These are phyloP conservation scores for Aspergillus tamarii DNA, from an alignment of 2,329 filamentous ascomycete genomes.

Conservation along the genomic window DNA sequence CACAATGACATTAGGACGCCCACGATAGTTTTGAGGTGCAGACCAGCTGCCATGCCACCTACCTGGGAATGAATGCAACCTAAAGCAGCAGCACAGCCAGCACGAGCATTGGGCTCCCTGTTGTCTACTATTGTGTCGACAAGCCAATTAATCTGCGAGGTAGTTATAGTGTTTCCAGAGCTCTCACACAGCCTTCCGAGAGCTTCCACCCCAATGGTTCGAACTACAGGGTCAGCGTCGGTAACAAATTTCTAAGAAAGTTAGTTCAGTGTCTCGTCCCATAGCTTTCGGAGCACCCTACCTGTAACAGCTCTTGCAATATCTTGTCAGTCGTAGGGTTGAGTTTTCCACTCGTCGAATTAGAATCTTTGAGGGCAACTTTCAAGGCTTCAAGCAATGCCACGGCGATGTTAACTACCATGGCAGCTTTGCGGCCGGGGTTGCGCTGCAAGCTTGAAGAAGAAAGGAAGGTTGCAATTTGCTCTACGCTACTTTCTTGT, in stretches of 20 bases:
- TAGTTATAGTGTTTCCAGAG: conserved; percentile 87
- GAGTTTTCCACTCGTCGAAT: conserved; percentile 72
- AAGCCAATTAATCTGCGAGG: conserved; percentile 84
- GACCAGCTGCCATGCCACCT: conserved; percentile 94
- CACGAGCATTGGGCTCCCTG: conserved; percentile 87
- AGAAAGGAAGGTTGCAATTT: conserved; percentile 86
- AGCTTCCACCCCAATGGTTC: conserved; percentile 81
- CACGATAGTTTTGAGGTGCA: conserved; percentile 96
- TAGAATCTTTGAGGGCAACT: conserved; percentile 80
- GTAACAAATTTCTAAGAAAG: conserved; percentile 69
- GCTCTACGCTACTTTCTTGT: conserved; percentile 93
- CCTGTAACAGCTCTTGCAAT: conserved; percentile 72
- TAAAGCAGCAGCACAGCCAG: conserved; percentile 90
- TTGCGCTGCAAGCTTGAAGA: conserved; percentile 80
- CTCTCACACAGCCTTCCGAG: conserved; percentile 81
- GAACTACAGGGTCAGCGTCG: conserved; percentile 82
- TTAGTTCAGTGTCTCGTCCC: conserved; percentile 6
- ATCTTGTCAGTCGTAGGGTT: conserved; percentile 76
- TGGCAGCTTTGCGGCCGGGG: conserved; percentile 83
- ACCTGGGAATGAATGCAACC: conserved; percentile 94
- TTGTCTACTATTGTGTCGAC: conserved; percentile 95
- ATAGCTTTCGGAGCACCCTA: conserved; percentile 52
- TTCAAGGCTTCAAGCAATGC: conserved; percentile 80
- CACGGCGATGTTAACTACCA: conserved; percentile 85
- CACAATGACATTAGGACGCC: conserved; percentile 97